Conservation (phyloP, 2,329 filamentous ascomycete genomes). For the Xylariaceae sp. region DNA sequence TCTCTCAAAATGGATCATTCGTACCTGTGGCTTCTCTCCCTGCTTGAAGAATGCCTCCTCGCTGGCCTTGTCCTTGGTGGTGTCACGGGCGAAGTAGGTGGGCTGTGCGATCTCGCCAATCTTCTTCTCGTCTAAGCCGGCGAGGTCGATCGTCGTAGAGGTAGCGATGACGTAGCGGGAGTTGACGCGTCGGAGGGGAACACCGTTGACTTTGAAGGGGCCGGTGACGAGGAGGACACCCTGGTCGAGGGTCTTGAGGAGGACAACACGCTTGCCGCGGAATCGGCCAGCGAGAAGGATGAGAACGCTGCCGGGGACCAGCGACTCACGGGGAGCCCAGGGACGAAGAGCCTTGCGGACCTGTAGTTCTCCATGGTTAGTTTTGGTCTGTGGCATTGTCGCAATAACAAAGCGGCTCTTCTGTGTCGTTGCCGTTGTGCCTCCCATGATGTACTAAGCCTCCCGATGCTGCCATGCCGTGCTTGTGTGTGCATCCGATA, state of each 20-base stretch:
- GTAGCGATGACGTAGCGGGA: conserved; percentile 91
- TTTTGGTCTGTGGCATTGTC: no score
- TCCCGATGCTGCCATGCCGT: no score
- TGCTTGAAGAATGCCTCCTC: conserved; percentile 99
- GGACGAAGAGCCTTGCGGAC: conserved; percentile 90
- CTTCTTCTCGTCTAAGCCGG: conserved; percentile 86
- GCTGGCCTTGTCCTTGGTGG: conserved; percentile 88
- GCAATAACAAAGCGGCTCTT: background rate
- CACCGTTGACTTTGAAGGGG: conserved; percentile 99
- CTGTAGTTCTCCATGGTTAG: conserved; percentile 44
- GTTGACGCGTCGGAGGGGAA: conserved; percentile 92
- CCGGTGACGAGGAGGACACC: conserved; percentile 98
- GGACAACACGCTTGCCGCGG: conserved; percentile 99
- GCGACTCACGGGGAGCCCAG: conserved; percentile 80
- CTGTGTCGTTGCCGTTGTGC: conserved; percentile 4
- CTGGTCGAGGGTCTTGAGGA: conserved; percentile 96
- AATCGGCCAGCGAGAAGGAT: conserved; percentile 99
- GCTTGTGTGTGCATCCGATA: conserved; percentile 7
- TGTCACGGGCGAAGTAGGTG: conserved; percentile 97
- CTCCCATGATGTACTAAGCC: background rate
- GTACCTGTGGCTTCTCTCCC: conserved; percentile 94
- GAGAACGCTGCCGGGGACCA: conserved; percentile 92
- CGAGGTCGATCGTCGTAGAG: conserved; percentile 78
- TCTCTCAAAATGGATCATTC: conserved; percentile 27
- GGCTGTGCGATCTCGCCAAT: conserved; percentile 69